Evolutionary conservation across 768 basidiomycete genomes (phyloP).

Genomic region (Crepidotus variabilis): DNA sequence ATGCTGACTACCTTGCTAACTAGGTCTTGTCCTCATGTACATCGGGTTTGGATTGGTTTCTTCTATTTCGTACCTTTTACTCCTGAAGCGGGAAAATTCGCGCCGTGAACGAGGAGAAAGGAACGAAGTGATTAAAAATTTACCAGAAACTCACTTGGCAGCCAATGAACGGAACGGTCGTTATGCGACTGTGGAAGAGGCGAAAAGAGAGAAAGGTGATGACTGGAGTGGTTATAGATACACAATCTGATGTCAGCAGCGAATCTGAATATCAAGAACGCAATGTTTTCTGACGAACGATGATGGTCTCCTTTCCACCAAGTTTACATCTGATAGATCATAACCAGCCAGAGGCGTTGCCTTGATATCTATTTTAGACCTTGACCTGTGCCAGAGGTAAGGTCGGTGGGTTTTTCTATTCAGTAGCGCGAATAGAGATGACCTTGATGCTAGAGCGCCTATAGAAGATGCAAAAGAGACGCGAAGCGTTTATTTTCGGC

Average conservation of each 20-base stretch:
- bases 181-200: constrained; percentile 56
- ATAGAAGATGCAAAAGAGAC: too few relatives aligned
- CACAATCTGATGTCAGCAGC: constrained; percentile 38
- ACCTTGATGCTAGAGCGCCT: too few relatives aligned
- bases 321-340: too few relatives aligned
- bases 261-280: too few relatives aligned
- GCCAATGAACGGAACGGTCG: constrained; percentile 49
- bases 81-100: constrained; percentile 59
- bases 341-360: too few relatives aligned
- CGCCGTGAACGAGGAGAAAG: constrained; percentile 63
- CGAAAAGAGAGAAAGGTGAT: constrained; percentile 69
- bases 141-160: constrained; percentile 25
- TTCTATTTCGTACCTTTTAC: constrained; percentile 35
- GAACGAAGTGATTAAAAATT: constrained; percentile 62
- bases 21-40: constrained; percentile 70
- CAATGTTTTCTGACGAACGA: too few relatives aligned
- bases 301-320: too few relatives aligned
- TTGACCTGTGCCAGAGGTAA: too few relatives aligned
- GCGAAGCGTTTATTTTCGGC: too few relatives aligned
- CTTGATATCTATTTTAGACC: too few relatives aligned
- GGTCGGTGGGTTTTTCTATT: too few relatives aligned
- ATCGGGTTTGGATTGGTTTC: constrained; percentile 59
- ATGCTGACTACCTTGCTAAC: constrained; percentile 9
- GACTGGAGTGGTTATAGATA: constrained; percentile 77
- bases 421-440: too few relatives aligned